phyloP scores from a whole-genome alignment of 139 green algal genomes.

The Micractinium sp. region DNA sequence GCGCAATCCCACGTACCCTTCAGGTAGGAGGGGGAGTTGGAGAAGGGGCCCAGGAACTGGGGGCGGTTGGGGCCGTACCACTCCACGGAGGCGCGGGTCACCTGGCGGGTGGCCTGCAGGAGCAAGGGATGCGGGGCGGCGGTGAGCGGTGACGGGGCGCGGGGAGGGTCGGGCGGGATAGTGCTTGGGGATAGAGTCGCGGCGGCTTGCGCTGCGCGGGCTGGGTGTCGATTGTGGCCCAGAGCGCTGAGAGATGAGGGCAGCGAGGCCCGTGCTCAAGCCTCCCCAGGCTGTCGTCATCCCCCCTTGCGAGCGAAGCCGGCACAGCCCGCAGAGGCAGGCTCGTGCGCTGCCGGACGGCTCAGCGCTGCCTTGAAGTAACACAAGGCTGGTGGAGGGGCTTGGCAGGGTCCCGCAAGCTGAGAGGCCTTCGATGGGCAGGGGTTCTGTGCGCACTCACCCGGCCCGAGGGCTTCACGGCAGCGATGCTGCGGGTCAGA shows the following conservation, averaged over 20 bases:
- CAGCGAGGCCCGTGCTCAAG: neutral
- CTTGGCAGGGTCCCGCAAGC: no score
- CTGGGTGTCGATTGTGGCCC: neutral
- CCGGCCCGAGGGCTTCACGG: conserved; percentile 25
- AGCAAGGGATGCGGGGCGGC: neutral
- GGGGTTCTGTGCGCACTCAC: neutral
- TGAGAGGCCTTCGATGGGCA: neutral
- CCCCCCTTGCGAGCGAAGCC: neutral
- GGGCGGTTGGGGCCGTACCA: conserved; percentile 85
- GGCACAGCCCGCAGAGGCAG: no score
- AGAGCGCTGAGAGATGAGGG: no score
- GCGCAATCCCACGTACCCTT: conserved; percentile 43
- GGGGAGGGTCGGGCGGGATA: neutral
- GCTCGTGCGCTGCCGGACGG: neutral
- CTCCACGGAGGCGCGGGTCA: conserved; percentile 53
- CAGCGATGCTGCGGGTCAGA: conserved; percentile 4
- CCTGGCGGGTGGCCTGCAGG: conserved; percentile 59
- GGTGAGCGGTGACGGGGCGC: neutral
- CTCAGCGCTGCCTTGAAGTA: neutral
- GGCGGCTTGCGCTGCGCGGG: neutral
- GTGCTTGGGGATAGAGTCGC: neutral
- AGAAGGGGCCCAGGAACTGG: conserved; percentile 90
- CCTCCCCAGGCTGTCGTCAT: neutral
- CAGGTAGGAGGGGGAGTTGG: conserved; percentile 57
- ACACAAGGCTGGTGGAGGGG: no score